Percentiles rank a stretch among this genome's conserved stretches.
Conservation (phyloP, 805 yeast genomes). For the Saturnispora bothae region DNA sequence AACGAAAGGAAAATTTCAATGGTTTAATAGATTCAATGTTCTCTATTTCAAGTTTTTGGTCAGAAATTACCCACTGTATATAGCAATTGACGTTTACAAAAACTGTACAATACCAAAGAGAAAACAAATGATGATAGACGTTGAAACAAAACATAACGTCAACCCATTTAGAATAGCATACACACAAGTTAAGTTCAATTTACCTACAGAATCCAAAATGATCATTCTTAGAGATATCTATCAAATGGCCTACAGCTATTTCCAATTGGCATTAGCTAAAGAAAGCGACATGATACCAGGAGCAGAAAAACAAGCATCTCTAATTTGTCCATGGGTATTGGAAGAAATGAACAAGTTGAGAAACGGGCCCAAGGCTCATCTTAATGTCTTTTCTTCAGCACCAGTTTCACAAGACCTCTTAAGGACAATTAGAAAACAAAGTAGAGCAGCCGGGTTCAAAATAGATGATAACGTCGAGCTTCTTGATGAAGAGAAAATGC, state of each 20-base stretch:
- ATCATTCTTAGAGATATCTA: conserved; percentile 22
- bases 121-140: background rate
- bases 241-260: conserved; percentile 16
- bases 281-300: conserved; percentile 10
- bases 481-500: conserved; percentile 1
- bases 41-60: conserved; percentile 25
- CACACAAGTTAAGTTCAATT: conserved; percentile 17
- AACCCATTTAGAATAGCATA: conserved; percentile 24
- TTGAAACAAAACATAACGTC: conserved; percentile 11
- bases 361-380: background rate
- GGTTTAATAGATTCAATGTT: conserved; percentile 25
- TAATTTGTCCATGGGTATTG: conserved; percentile 20
- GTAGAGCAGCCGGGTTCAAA: conserved; percentile 13
- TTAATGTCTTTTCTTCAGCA: conserved; percentile 3
- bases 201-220: conserved; percentile 13
- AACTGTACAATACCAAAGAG: conserved; percentile 9
- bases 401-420: conserved; percentile 15
- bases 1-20: conserved; percentile 14
- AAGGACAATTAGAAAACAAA: conserved; percentile 12
- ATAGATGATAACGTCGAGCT: background rate
- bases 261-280: conserved; percentile 11
- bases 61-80: conserved; percentile 17
- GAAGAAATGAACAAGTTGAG: conserved; percentile 14
- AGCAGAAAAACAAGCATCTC: conserved; percentile 10
- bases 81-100: conserved; percentile 19